Evolutionary conservation across 2,329 filamentous ascomycete genomes (phyloP), one percentile per base, ranked within the genome.

Genomic region (Leptographium flavum): DNA sequence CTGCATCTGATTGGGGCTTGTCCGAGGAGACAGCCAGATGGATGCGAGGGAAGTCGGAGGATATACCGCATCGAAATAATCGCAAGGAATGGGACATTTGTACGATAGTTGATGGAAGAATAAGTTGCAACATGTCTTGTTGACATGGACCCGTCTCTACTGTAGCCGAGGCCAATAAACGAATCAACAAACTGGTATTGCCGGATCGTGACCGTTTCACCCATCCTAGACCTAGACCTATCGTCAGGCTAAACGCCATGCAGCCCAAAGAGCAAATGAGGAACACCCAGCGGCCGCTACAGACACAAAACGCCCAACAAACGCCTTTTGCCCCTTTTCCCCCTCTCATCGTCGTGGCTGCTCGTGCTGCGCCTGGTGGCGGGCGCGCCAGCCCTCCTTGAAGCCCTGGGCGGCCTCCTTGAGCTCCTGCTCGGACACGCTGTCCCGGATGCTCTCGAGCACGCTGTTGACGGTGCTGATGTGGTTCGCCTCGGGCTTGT

Each of bases 401-500:
- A 96, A 90, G n/a, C 63, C 68, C 32, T 71, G 73, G 25, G 83
- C 83, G 1, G 76, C 71, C 2, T 65, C 71, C 39, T 88, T 71
- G 30, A 98, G 69, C 57, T 98, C 87, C 47, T 84, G 71, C 62
- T 94, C 79, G 0, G 78, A 83, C 11, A 98, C 87, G 2, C 79
- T 79, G 56, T 95, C 87, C 49, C 79, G 73, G 54, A 98, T 96
- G 61, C 86, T 94, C 52, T 90, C 81, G 48, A 95, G 72, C 4
- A 98, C 92, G 58, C 83, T 93, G 23, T 79, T 70, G 2, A 95
- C 86, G 0, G 85, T 90, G 17, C 69, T 79, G 48, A 84, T 81
- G 62, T 96, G 88, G 57, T 98, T 98, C 0, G 85, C 87, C 53
- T 94, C 83, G 25, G 71, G 69, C 65, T 98, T 98, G 63, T 98